phyloP scores from a whole-genome alignment of 1,284 basidiomycete genomes.

The Ceratobasidium sp. region DNA sequence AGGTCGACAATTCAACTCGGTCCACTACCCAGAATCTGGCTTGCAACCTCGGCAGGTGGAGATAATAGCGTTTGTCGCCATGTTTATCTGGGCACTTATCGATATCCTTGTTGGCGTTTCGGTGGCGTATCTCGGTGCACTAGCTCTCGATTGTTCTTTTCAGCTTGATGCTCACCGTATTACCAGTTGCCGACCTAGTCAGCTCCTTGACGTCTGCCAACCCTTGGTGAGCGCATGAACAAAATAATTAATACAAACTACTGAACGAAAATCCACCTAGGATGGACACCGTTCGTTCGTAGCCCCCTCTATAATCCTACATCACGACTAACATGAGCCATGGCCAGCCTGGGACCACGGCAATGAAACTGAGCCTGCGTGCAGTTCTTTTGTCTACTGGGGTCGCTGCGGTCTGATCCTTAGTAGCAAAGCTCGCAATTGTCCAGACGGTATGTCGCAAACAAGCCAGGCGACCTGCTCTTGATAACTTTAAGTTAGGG shows the following conservation, averaged over 20 bases:
- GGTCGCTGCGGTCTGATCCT: not conserved
- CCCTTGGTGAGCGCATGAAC: not conserved
- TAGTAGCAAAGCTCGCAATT: not conserved
- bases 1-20: not conserved
- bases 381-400: not conserved
- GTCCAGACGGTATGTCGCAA: not conserved
- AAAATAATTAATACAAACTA: not conserved
- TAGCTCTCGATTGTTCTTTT: not conserved
- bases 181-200: not conserved
- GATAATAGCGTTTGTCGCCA: not conserved
- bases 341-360: constrained; percentile 8
- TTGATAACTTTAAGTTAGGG: no score
- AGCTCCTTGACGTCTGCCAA: not conserved
- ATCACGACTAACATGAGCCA: not conserved
- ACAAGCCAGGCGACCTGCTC: no score
- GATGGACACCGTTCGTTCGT: constrained; percentile 5
- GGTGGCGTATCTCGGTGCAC: not conserved
- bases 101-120: not conserved
- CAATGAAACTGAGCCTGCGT: not conserved
- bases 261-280: not conserved
- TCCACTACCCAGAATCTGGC: not conserved
- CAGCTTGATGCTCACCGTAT: not conserved
- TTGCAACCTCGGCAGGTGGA: not conserved
- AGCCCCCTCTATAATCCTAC: not conserved
- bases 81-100: not conserved